Evolutionary conservation across 305 asterid species (phyloP).

Genomic region (Solanum hybrid): DNA sequence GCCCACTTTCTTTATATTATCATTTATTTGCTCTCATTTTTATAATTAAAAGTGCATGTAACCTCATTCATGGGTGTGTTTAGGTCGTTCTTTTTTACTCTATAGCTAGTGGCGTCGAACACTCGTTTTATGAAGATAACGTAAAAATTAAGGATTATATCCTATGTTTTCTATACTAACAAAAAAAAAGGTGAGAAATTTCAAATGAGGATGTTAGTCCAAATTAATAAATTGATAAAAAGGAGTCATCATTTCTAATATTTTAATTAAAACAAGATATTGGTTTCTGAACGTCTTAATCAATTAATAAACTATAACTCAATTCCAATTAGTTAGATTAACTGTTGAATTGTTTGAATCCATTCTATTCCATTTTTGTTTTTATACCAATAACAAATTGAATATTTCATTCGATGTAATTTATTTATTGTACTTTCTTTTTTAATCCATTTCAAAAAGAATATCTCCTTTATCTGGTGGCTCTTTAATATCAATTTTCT

Average conservation of each 20-base stretch:
- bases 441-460: no score
- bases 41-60: background rate
- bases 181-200: background rate
- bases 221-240: background rate
- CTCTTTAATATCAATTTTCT: no score
- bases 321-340: background rate
- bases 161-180: background rate
- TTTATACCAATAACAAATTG: background rate
- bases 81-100: background rate
- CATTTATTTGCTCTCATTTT: background rate
- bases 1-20: background rate
- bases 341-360: background rate
- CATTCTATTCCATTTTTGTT: background rate
- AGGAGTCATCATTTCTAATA: background rate
- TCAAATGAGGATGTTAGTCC: background rate
- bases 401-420: background rate
- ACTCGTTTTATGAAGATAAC: background rate
- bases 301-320: background rate
- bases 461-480: no score
- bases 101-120: background rate
- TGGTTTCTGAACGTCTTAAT: background rate
- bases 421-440: no score
- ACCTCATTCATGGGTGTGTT: background rate
- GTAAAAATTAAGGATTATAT: background rate
- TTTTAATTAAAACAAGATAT: background rate